phyloP scores from a whole-genome alignment of 345 rosid species.

The Lepidium didymum region DNA sequence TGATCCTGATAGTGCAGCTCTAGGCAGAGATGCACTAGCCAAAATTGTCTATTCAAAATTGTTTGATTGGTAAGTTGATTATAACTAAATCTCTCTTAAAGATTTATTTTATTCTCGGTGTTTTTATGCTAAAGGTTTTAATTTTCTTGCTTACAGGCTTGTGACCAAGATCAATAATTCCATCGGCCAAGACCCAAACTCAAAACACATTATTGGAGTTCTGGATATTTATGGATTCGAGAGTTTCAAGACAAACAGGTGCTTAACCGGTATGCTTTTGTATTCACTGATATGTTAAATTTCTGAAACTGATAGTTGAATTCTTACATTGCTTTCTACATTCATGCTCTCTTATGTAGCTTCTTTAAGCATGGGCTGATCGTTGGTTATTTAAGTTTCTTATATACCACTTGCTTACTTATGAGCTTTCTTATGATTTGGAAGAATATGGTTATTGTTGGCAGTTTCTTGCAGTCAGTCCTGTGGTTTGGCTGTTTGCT shows the following conservation, averaged over 20 bases:
- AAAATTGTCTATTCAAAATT: slow-evolving; percentile 84
- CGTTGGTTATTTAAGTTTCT: neutral
- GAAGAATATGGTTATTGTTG: slow-evolving; percentile 11
- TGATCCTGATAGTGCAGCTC: slow-evolving; percentile 77
- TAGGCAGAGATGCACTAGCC: slow-evolving; percentile 94
- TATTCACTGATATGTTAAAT: slow-evolving; percentile 16
- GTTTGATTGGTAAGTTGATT: slow-evolving; percentile 74
- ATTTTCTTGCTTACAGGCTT: slow-evolving; percentile 49
- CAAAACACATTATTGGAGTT: slow-evolving; percentile 79
- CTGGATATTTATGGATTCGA: slow-evolving; percentile 99
- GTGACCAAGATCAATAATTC: slow-evolving; percentile 82
- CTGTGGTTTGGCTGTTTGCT: slow-evolving; percentile 10
- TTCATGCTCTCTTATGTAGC: slow-evolving; percentile 1
- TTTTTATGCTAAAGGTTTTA: neutral
- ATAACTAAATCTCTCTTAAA: neutral
- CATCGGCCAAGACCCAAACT: slow-evolving; percentile 86
- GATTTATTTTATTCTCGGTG: neutral
- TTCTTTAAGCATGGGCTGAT: slow-evolving; percentile 13
- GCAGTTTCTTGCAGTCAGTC: slow-evolving; percentile 5
- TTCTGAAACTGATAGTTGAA: slow-evolving; percentile 5
- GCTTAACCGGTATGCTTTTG: slow-evolving; percentile 81
- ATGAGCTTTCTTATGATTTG: slow-evolving; percentile 6
- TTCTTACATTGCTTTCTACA: neutral
- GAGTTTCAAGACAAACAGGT: slow-evolving; percentile 99
- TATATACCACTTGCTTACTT: slow-evolving; percentile 11